phyloP scores from a whole-genome alignment of 78 protist species.

The Polysphondylium violaceum region DNA sequence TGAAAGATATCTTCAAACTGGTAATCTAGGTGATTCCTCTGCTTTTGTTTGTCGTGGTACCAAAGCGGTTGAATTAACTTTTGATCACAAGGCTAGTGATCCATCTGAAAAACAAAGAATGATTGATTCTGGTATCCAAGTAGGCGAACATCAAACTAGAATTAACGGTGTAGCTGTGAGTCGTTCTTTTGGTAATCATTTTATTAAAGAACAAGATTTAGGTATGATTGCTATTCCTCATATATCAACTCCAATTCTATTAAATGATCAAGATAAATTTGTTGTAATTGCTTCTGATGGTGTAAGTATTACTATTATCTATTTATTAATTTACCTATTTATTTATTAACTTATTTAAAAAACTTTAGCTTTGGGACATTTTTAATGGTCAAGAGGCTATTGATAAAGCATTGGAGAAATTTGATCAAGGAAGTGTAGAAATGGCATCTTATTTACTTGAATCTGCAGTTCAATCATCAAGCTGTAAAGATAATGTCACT shows the following conservation, averaged over 20 bases:
- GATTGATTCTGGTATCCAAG: conserved; percentile 67
- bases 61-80: conserved; percentile 56
- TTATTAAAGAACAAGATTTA: conserved; percentile 74
- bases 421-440: neutral
- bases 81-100: conserved; percentile 83
- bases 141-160: conserved; percentile 78
- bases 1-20: conserved; percentile 67
- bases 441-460: conserved; percentile 45
- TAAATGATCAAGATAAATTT: conserved; percentile 45
- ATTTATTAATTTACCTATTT: neutral
- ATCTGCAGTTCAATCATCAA: conserved; percentile 22
- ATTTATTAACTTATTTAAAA: neutral
- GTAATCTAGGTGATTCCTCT: conserved; percentile 80
- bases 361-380: conserved; percentile 65
- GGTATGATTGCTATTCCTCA: conserved; percentile 82
- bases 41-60: conserved; percentile 36
- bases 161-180: conserved; percentile 84
- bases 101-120: conserved; percentile 81
- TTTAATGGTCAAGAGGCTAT: conserved; percentile 54
- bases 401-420: neutral
- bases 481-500: conserved; percentile 81
- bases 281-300: conserved; percentile 81
- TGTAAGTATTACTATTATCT: conserved; percentile 1
- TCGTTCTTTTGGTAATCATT: conserved; percentile 82
- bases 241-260: conserved; percentile 36